Conservation (phyloP, 2,329 filamentous ascomycete genomes). For the Geosmithia morbida region DNA sequence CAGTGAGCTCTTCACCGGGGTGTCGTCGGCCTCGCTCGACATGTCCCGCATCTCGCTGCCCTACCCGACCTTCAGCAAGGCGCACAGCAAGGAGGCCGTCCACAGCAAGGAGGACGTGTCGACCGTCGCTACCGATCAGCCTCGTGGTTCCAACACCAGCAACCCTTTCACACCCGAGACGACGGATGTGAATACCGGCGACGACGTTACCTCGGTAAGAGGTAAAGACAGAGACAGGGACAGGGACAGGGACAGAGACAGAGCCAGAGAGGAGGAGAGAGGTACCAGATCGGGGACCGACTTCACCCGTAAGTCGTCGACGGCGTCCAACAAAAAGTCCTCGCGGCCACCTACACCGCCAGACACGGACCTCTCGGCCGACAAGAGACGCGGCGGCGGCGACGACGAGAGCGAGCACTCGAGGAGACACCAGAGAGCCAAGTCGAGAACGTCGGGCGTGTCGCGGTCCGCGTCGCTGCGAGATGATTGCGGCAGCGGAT, state of each 20-base stretch:
- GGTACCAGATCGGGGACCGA: conserved; percentile 32
- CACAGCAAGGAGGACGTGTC: conserved; percentile 41
- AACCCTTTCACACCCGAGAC: conserved; percentile 54
- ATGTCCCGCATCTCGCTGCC: conserved; percentile 41
- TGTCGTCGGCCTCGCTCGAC: conserved; percentile 20
- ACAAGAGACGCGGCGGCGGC: conserved; percentile 12
- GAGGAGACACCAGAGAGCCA: conserved; percentile 16
- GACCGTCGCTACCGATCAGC: conserved; percentile 5
- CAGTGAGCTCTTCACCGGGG: conserved; percentile 34
- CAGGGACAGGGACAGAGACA: conserved; percentile 1
- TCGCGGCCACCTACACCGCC: conserved; percentile 46
- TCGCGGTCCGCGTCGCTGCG: conserved; percentile 29
- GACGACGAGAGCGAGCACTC: conserved; percentile 3
- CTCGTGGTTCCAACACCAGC: conserved; percentile 15
- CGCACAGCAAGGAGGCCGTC: conserved; percentile 79
- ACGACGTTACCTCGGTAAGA: neutral
- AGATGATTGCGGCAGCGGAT: conserved; percentile 19
- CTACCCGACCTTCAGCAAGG: conserved; percentile 78
- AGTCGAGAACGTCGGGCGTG: conserved; percentile 26
- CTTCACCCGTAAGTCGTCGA: conserved; percentile 19
- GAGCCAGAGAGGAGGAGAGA: conserved; percentile 6
- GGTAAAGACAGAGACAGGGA: neutral
- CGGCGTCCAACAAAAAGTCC: conserved; percentile 19
- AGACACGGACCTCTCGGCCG: conserved; percentile 43
- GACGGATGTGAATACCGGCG: conserved; percentile 43